A percentile compares a stretch with the other conserved stretches of the same genome.
Conservation (phyloP, 169 alveolate species). For the Plasmodium cynomolgi region DNA sequence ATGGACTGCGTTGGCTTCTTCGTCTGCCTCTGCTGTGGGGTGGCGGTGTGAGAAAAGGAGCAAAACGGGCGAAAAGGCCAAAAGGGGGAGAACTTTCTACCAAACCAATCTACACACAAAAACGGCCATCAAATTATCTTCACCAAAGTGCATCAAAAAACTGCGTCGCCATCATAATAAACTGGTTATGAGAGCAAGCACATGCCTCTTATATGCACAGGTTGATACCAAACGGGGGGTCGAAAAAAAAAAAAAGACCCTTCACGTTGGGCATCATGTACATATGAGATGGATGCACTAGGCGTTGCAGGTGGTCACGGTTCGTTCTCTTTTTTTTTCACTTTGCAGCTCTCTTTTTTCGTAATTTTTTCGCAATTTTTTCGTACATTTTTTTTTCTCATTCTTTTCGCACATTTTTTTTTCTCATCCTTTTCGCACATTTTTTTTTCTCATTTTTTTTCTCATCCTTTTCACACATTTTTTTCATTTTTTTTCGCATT, state of each 20-base stretch:
- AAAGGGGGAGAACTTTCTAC: not conserved
- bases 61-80: not conserved
- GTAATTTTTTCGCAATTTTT: not conserved
- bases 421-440: not conserved
- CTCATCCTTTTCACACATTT: not conserved
- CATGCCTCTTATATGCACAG: not conserved
- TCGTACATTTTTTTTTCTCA: not conserved
- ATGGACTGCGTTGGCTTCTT: not conserved
- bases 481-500: not conserved
- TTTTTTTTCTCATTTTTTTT: not conserved
- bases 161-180: not conserved
- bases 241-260: not conserved
- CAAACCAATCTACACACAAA: not conserved
- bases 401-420: not conserved
- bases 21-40: not conserved
- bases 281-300: not conserved
- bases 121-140: not conserved
- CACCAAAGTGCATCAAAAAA: not conserved
- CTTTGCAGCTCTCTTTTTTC: not conserved
- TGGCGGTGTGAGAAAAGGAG: not conserved
- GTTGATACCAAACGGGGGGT: not conserved
- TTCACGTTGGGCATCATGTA: not conserved
- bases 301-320: not conserved
- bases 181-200: not conserved
- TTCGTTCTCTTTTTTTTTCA: not conserved